phyloP scores from a whole-genome alignment of 345 rosid species.

The Boechera retrofracta region DNA sequence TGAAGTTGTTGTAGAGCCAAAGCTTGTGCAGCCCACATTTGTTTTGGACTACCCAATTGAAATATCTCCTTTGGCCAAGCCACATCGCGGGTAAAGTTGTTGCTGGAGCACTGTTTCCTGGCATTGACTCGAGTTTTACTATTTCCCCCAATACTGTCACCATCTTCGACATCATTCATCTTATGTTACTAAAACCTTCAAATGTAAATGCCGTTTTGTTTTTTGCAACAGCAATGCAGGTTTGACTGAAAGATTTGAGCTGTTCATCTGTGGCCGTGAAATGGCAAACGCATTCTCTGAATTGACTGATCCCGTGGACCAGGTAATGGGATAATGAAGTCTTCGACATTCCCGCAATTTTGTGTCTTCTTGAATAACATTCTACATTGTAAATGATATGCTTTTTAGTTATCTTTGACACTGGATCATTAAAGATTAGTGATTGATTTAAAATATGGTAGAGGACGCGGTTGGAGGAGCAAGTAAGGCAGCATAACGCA shows the following conservation, averaged over 20 bases:
- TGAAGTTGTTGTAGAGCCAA: slow-evolving; percentile 87
- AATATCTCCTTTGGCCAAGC: slow-evolving; percentile 96
- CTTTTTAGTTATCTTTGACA: slow-evolving; percentile 9
- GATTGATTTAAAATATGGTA: slow-evolving; percentile 41
- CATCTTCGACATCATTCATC: slow-evolving; percentile 28
- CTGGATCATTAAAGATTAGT: slow-evolving; percentile 10
- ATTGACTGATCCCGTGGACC: slow-evolving; percentile 92
- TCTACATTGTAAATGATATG: neutral
- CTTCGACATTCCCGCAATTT: slow-evolving; percentile 15
- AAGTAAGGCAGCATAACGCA: slow-evolving; percentile 86
- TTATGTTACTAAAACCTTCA: slow-evolving; percentile 2
- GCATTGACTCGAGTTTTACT: neutral
- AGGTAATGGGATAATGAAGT: slow-evolving; percentile 52
- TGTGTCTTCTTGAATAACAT: slow-evolving; percentile 19
- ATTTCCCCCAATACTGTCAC: neutral
- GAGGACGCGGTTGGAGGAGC: slow-evolving; percentile 94
- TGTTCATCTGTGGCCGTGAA: slow-evolving; percentile 95
- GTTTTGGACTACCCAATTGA: slow-evolving; percentile 94
- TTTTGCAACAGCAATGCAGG: slow-evolving; percentile 55
- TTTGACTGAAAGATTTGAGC: slow-evolving; percentile 96
- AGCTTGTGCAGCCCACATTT: slow-evolving; percentile 93
- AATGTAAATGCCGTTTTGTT: neutral
- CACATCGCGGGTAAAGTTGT: slow-evolving; percentile 71
- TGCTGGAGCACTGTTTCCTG: neutral
- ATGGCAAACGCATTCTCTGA: slow-evolving; percentile 97